Evolutionary conservation across 257 asterid genomes (phyloP), one percentile per base, ranked within the genome.

Genomic region (Coffea canephora): DNA sequence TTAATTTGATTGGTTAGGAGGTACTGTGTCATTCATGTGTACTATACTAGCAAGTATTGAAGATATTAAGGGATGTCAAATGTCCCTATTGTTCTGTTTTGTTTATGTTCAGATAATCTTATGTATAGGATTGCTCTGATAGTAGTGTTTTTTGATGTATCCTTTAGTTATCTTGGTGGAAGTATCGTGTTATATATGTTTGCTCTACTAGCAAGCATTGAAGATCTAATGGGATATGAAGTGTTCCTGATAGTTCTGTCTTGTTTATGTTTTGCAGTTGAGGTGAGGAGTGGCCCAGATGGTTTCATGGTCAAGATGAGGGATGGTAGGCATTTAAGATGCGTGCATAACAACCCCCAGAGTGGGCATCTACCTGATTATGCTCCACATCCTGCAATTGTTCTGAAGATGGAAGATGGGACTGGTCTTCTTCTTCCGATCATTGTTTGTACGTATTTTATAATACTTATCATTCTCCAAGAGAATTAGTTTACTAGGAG

Each of bases 251-350:
- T 48, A 21, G 25, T 68, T 43, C 27, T 62, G 16, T 43, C 57
- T 3, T 23, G 36, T 66, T 7, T 80, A 46, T 72, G 85, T 82
- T n/a, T 15, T 83, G 78, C 78, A 95, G 99, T 93, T 84, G 97
- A 95, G 91, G 99, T 95, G 87, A 88, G 85, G 87, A 92, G 98
- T 88, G 97, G 99, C 8, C 82, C 94, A 1, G 99, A 93, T 14
- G 99, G 99, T 89, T 93, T 95, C 91, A 81, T 92, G 94, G 87
- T 95, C 85, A 95, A 91, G 91, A 92, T 96, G 99, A 90, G 99
- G 87, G 98, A 96, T 77, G 98, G 99, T 27, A 84, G 86, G 84
- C 82, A 90, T 78, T 83, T 93, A 88, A 92, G 88, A 80, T 93
- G 99, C 78, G 95, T 88, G 82, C 96, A 92, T 71, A 95, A 92